phyloP scores from a whole-genome alignment of 1,284 basidiomycete genomes.

The Papiliotrema flavescens region DNA sequence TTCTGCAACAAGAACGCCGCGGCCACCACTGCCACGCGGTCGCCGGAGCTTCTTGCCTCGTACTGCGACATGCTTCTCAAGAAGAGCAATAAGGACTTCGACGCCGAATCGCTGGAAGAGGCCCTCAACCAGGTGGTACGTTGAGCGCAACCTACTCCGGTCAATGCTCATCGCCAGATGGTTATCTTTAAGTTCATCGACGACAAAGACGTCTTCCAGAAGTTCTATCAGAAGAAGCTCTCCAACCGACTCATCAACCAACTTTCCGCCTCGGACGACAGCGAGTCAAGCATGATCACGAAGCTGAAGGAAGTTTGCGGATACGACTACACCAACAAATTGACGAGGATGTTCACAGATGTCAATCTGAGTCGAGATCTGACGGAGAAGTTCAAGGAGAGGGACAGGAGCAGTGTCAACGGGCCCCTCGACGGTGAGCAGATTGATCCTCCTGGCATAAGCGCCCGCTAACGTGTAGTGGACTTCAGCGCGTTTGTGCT shows the following conservation, averaged over 20 bases:
- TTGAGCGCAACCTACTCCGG: conserved; percentile 11
- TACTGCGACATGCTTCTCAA: conserved; percentile 86
- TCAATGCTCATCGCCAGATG: conserved; percentile 61
- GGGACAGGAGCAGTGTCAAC: conserved; percentile 69
- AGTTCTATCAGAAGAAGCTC: conserved; percentile 96
- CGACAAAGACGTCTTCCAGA: conserved; percentile 99
- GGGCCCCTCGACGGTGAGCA: conserved; percentile 38
- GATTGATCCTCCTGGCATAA: not conserved
- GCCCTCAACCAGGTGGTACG: conserved; percentile 85
- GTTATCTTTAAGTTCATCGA: conserved; percentile 98
- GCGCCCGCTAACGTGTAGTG: conserved; percentile 50
- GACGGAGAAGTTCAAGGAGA: conserved; percentile 94
- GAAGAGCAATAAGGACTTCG: conserved; percentile 89
- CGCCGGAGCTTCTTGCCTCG: conserved; percentile 90
- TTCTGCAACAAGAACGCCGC: conserved; percentile 95
- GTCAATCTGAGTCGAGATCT: conserved; percentile 95
- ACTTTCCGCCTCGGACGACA: conserved; percentile 92
- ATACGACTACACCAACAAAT: conserved; percentile 97
- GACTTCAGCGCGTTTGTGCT: conserved; percentile 92
- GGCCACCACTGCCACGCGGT: conserved; percentile 81
- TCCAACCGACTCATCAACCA: conserved; percentile 91
- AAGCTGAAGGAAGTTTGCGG: conserved; percentile 98
- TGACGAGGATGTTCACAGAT: conserved; percentile 99
- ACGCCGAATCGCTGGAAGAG: conserved; percentile 87
- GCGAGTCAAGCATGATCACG: conserved; percentile 96